Conservation (phyloP, 129 eudicot genomes). For the Centella asiatica region DNA sequence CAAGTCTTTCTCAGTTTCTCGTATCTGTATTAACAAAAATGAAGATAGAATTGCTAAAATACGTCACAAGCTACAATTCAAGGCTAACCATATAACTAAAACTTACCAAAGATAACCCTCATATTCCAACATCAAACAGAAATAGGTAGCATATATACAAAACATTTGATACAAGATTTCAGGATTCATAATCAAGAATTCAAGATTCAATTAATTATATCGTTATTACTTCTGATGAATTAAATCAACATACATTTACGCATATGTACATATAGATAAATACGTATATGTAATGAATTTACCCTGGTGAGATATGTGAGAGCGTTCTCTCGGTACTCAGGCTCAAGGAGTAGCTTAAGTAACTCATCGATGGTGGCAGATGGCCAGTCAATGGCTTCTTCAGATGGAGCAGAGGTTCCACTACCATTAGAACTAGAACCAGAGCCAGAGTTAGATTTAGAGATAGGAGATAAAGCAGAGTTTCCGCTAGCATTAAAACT, state of each 20-base stretch:
- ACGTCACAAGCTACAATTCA: not conserved
- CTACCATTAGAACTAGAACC: not conserved
- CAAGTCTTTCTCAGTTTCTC: slow-evolving; percentile 20
- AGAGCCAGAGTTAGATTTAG: too few relatives aligned
- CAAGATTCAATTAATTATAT: too few relatives aligned
- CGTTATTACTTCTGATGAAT: too few relatives aligned
- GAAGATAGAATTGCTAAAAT: not conserved
- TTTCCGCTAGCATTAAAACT: too few relatives aligned
- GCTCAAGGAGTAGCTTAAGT: not conserved
- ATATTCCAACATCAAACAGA: too few relatives aligned
- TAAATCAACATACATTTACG: too few relatives aligned
- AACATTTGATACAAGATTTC: too few relatives aligned
- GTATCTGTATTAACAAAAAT: slow-evolving; percentile 18
- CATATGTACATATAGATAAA: not conserved
- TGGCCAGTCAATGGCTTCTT: not conserved
- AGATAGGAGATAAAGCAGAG: too few relatives aligned
- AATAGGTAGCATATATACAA: too few relatives aligned
- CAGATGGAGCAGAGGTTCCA: not conserved
- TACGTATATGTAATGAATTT: not conserved
- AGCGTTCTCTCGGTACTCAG: not conserved
- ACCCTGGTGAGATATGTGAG: not conserved
- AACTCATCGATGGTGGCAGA: not conserved
- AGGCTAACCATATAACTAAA: too few relatives aligned
- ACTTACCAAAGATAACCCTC: too few relatives aligned
- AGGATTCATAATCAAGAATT: too few relatives aligned